Evolutionary conservation across 2,329 filamentous ascomycete species (phyloP), one percentile per base, ranked within the genome.

Genomic region (Paracorniculantispora psalliotae): DNA sequence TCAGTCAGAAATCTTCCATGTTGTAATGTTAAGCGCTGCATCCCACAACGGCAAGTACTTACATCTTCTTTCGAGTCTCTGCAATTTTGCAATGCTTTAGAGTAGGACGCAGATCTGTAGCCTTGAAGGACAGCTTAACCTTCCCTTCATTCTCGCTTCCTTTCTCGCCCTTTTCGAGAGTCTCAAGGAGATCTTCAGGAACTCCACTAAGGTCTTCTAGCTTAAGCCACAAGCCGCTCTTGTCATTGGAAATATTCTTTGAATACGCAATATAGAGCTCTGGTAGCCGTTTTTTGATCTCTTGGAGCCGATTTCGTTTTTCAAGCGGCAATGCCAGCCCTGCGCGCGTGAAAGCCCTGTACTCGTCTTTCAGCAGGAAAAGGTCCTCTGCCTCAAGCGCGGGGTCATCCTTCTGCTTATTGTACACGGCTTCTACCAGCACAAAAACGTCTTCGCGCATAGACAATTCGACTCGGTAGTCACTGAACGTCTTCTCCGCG

Each of bases 401-500:
- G 13, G 35, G 13, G 68, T 84, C 80, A 35, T 70, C 71, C 12
- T 53, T 53, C 25, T 53, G 50, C 44, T 69, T 69, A 41, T 83
- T 77, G 65, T 77, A 80, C 25, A 79, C 75, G 25, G 79, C 77
- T 53, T 85, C 78, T 39, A 85, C 79, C 8, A 84, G 73, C 62
- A 75, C 75, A 77, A 87, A 91, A 56, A 90, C 80, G 65, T 91
- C 88, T 73, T 91, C 86, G 54, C 88, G 82, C 88, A 91, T 91
- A 64, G 77, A 81, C 52, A 83, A 82, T 73, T 91, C 88, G 65
- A 91, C 91, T 60, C 76, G 73, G 67, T 88, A 90, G 64, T 90
- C 86, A 66, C 89, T 83, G 78, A 90, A 81, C 61, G 89, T 74
- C 73, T 85, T 85, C 69, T 89, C 85, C 0, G 88, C 87, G 68